These are phyloP conservation scores for Nemophila menziesii DNA, from an alignment of 257 asterid species.

Conservation along the genomic window DNA sequence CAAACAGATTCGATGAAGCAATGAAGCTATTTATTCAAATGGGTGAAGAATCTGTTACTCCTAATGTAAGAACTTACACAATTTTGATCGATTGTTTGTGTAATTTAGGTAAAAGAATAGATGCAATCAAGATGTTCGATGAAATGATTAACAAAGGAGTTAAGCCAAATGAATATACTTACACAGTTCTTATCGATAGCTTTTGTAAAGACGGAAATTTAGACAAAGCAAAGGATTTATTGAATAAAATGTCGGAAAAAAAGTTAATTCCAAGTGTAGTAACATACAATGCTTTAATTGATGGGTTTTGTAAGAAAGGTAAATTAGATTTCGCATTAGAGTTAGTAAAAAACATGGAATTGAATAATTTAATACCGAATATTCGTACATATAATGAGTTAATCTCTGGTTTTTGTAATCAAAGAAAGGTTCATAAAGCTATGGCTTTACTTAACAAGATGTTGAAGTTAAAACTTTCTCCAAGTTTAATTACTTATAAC, in stretches of 20 bases:
- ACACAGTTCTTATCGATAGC: constrained; percentile 47
- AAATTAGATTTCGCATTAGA: constrained; percentile 40
- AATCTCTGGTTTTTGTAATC: constrained; percentile 50
- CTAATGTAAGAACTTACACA: constrained; percentile 59
- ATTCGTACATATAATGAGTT: constrained; percentile 61
- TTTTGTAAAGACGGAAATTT: constrained; percentile 46
- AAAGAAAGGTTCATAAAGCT: constrained; percentile 47
- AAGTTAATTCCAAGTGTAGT: constrained; percentile 41
- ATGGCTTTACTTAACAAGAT: constrained; percentile 54
- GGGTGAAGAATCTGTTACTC: constrained; percentile 43
- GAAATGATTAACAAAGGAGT: constrained; percentile 68
- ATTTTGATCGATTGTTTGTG: constrained; percentile 56
- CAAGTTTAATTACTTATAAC: constrained; percentile 46
- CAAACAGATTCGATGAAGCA: constrained; percentile 44
- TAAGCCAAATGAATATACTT: constrained; percentile 53
- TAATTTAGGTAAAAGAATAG: constrained; percentile 35
- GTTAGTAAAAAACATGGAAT: constrained; percentile 40
- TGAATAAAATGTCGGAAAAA: constrained; percentile 34
- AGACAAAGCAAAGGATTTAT: constrained; percentile 33
- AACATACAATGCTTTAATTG: constrained; percentile 59
- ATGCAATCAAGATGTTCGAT: constrained; percentile 44
- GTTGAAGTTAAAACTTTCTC: constrained; percentile 37
- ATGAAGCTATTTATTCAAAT: constrained; percentile 34
- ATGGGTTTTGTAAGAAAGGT: constrained; percentile 57
- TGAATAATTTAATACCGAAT: constrained; percentile 37